Evolutionary conservation across 2,329 filamentous ascomycete genomes (phyloP), one percentile per base, ranked within the genome.

Genomic region (Phoma sp.): DNA sequence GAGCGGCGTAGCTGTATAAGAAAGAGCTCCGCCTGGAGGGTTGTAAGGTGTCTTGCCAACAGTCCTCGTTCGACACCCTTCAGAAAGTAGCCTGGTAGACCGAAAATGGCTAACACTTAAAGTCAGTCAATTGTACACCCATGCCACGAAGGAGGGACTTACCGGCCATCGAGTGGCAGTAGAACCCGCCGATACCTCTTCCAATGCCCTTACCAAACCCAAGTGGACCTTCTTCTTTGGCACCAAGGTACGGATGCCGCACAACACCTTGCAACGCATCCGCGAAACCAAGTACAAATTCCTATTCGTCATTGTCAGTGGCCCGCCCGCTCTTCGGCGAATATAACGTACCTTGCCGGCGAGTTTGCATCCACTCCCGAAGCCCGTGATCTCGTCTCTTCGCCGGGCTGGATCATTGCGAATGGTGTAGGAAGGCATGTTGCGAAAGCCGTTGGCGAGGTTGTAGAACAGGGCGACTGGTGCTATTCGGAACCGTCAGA

Each of bases 261-360:
- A 92, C 81, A 1, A 95, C 76, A 0, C 91, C 91, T 1, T 89
- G 85, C 25, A 93, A 84, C 2, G 90, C 91, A 68, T 94, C 90
- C 69, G 85, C 92, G 29, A 95, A 77, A 0, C 91, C 90, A 51
- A 87, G 82, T 0, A 85, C 86, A 51, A 94, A 87, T 71, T 91
- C 89, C 76, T 52, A 22, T 8, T 4, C 25, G 6, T 22, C 6
- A 10, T 12, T 15, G 10, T 57, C 17, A 51, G 48, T 15, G 10
- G 9, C 24, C 22, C 6, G 2, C 21, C 6, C 15, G 6, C 6
- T 3, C 27, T n/a, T 4, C 12, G 10, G 4, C 4, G 6, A 3
- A 17, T 9, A 2, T 7, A 29, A 15, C 33, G 1, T 24, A 63
- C 63, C 38, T 82, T 91, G 4, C 89, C 85, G 1, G 92, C 92